A percentile compares a stretch with the other conserved stretches of the same genome.
Conservation (phyloP, 306 rosid species). For the Medicago ruthenica region DNA sequence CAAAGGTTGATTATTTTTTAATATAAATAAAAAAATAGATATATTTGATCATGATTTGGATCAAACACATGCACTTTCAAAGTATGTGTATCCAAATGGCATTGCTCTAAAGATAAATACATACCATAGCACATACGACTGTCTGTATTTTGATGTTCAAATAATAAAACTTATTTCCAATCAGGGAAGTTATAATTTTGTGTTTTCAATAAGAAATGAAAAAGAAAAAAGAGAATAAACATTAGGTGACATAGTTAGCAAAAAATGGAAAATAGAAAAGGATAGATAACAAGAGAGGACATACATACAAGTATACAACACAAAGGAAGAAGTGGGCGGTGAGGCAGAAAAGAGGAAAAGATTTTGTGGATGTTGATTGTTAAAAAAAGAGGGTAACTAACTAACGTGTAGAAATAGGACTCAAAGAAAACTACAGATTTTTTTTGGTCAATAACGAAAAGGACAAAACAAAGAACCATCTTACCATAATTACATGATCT, state of each 20-base stretch:
- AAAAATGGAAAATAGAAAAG: background rate
- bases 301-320: background rate
- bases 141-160: too few relatives aligned
- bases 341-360: background rate
- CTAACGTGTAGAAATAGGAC: constrained; percentile 9
- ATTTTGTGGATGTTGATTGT: constrained; percentile 1
- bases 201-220: background rate
- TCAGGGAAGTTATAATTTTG: background rate
- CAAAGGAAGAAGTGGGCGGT: too few relatives aligned
- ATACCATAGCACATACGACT: too few relatives aligned
- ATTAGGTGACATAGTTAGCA: background rate
- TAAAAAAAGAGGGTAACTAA: background rate
- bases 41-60: too few relatives aligned
- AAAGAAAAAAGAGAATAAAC: background rate
- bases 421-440: background rate
- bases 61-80: too few relatives aligned
- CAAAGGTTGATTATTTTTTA: too few relatives aligned
- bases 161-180: background rate
- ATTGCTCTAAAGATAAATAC: too few relatives aligned
- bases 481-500: background rate
- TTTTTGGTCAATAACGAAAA: background rate
- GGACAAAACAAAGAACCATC: background rate
- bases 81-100: too few relatives aligned
- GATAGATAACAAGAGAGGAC: background rate
- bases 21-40: too few relatives aligned